Evolutionary conservation across 768 basidiomycete genomes (phyloP), one percentile per base, ranked within the genome.

Genomic region (Pleurotus tuoliensis): DNA sequence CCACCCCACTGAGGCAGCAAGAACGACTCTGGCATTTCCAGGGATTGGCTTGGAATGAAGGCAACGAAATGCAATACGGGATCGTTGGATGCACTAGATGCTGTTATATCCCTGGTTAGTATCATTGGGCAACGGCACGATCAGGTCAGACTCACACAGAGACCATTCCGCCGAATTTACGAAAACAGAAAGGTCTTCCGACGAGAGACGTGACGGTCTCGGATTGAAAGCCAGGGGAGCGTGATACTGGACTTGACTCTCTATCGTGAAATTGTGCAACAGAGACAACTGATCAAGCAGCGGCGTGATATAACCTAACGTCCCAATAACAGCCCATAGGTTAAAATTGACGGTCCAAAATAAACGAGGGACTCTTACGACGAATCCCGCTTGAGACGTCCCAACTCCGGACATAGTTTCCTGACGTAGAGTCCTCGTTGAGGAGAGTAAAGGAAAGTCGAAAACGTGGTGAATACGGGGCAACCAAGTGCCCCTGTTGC

Each of bases 101-200:
- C 95, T 98, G 63, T 40, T 11, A 25, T 45, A 38, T 40, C 39
- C 15, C 13, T 18, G 18, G 41, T 27, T 18, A 40, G 53, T 13
- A 41, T 41, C 15, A 63, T 59, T 41, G 27, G 54, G 20, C 16
- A 40, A 40, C 5, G 47, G 18, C 12, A 44, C 7, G 27, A 25
- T 22, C 16, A 22, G 3, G 22, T 20, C 34, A 27, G 34, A 62
- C 77, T 63, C 63, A 94, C 95, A 94, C 48, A 99, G 66, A 11
- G 88, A 90, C 97, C 97, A 99, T 66, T 94, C 88, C 3, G 94
- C 97, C 5, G 93, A 93, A 65, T 99, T 99, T 41, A 99, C 79
- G 65, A 99, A 99, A 0, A 95, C 86, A 12, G 90, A 94, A 57
- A 97, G 77, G 64, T 96, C 86, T 61, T 94, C 94, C 50, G 84